Conservation (phyloP, 2,329 filamentous ascomycete species). For the Talaromyces rugulosus region DNA sequence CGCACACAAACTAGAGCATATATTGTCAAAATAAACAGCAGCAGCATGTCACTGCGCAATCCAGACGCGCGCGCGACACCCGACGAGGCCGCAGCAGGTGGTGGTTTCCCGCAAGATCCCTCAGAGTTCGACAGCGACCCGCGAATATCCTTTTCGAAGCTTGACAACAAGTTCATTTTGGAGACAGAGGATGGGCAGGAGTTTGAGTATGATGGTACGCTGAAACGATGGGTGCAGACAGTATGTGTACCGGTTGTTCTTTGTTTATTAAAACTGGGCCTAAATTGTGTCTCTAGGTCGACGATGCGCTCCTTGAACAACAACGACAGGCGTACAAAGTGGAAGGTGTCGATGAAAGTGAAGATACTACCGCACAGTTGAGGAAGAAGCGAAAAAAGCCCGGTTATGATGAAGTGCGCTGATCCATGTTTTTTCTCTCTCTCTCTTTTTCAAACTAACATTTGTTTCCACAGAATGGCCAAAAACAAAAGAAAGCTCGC, state of each 20-base stretch:
- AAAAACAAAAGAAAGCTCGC: conserved; percentile 40
- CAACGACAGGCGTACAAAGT: conserved; percentile 60
- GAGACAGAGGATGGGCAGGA: conserved; percentile 81
- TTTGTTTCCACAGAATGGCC: conserved; percentile 22
- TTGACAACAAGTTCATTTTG: conserved; percentile 76
- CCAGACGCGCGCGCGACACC: background rate
- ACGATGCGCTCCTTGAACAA: conserved; percentile 57
- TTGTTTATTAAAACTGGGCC: conserved; percentile 5
- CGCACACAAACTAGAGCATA: background rate
- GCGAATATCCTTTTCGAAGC: conserved; percentile 80
- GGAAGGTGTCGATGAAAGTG: conserved; percentile 55
- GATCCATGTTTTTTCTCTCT: background rate
- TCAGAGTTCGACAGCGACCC: conserved; percentile 71
- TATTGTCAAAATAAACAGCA: background rate
- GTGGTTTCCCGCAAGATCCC: conserved; percentile 51
- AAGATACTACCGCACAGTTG: conserved; percentile 38
- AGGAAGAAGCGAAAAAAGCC: conserved; percentile 54
- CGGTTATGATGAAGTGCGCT: conserved; percentile 42
- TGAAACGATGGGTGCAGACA: conserved; percentile 71
- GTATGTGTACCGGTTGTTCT: conserved; percentile 39
- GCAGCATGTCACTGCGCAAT: conserved; percentile 5
- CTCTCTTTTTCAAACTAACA: background rate
- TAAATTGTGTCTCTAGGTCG: conserved; percentile 45
- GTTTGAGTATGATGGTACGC: conserved; percentile 71
- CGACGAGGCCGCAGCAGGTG: conserved; percentile 1